Evolutionary conservation across 2,329 filamentous ascomycete species (phyloP).

Genomic region (Sporothrix inflata): DNA sequence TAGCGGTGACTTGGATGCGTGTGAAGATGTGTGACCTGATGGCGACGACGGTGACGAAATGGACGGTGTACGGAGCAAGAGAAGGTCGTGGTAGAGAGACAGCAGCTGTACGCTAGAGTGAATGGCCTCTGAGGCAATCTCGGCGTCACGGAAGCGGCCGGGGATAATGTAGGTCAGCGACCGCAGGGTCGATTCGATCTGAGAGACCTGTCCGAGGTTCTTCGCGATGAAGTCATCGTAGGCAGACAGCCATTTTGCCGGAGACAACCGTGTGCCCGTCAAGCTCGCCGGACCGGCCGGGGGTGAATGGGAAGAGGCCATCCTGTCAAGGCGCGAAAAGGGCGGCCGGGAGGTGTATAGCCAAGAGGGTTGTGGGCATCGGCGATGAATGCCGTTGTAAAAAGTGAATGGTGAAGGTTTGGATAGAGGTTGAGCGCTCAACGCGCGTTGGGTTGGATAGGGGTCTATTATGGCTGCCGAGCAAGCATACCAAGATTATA

Average conservation of each 20-base stretch:
- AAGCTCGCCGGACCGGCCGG: slow-evolving; percentile 4
- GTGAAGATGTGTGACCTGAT: slow-evolving; percentile 45
- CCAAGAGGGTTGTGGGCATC: neutral
- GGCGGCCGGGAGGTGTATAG: neutral
- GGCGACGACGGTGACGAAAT: neutral
- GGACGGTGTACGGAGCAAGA: slow-evolving; percentile 62
- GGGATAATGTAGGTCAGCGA: slow-evolving; percentile 96
- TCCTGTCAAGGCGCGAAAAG: neutral
- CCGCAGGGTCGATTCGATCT: slow-evolving; percentile 90
- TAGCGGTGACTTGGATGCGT: slow-evolving; percentile 43
- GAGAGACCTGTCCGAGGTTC: slow-evolving; percentile 89
- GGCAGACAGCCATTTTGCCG: slow-evolving; percentile 67
- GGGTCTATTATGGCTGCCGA: neutral
- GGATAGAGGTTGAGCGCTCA: neutral
- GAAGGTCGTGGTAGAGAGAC: slow-evolving; percentile 87
- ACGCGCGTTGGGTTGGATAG: neutral
- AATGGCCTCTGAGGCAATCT: slow-evolving; percentile 90
- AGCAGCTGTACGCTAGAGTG: slow-evolving; percentile 88
- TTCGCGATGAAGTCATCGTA: slow-evolving; percentile 93
- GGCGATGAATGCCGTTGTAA: neutral
- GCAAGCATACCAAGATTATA: neutral
- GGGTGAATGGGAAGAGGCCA: neutral
- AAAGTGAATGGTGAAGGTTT: neutral
- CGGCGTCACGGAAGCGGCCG: slow-evolving; percentile 86
- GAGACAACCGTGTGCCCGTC: slow-evolving; percentile 43